These are phyloP conservation scores for Claviceps maximensis DNA, from an alignment of 2,329 filamentous ascomycete species.

Conservation along the genomic window DNA sequence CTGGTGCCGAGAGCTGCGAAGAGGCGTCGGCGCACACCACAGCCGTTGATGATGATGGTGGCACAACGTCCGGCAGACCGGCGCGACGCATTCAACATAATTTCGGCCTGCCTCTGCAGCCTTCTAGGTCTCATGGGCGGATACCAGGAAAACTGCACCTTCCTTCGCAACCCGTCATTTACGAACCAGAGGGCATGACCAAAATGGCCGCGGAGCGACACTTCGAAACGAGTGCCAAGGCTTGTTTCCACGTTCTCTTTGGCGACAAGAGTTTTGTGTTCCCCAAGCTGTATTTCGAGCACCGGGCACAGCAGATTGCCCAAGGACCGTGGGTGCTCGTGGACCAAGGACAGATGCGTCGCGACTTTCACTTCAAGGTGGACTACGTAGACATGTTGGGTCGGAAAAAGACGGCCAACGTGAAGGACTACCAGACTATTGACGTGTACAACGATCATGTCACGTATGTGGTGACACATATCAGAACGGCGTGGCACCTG, in stretches of 20 bases:
- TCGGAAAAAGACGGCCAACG: conserved; percentile 43
- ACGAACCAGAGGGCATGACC: conserved; percentile 72
- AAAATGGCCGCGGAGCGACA: conserved; percentile 62
- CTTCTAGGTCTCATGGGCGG: conserved; percentile 21
- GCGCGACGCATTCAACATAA: conserved; percentile 18
- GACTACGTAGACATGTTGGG: conserved; percentile 53
- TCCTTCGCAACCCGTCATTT: conserved; percentile 66
- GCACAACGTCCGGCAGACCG: conserved; percentile 26
- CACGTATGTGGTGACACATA: conserved; percentile 50
- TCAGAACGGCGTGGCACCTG: conserved; percentile 65
- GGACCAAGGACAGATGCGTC: conserved; percentile 56
- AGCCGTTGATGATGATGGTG: conserved; percentile 31
- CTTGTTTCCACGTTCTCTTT: conserved; percentile 90
- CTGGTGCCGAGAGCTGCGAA: conserved; percentile 83
- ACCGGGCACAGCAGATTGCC: conserved; percentile 63
- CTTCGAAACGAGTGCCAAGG: conserved; percentile 86
- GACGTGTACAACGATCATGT: conserved; percentile 69
- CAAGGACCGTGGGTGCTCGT: conserved; percentile 73
- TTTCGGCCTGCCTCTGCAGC: conserved; percentile 22
- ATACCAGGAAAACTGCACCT: conserved; percentile 62
- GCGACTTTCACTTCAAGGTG: conserved; percentile 72
- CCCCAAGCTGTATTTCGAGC: conserved; percentile 77
- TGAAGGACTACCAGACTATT: conserved; percentile 75
- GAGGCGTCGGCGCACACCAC: conserved; percentile 53
- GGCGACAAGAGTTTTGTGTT: conserved; percentile 94